These are phyloP conservation scores for Amylocystis lapponica DNA, from an alignment of 768 basidiomycete species.

Conservation along the genomic window DNA sequence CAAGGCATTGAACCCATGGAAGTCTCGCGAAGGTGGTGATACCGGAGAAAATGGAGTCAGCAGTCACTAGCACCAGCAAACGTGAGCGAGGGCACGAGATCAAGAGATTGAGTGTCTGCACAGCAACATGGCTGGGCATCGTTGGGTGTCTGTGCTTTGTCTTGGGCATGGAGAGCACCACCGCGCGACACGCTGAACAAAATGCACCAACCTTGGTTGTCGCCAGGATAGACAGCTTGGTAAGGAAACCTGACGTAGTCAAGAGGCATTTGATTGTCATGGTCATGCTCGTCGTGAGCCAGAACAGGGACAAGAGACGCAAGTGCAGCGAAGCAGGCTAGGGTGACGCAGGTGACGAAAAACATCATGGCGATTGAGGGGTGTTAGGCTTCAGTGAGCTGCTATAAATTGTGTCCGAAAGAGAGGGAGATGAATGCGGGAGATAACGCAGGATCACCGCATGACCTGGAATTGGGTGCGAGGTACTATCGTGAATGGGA, in stretches of 20 bases:
- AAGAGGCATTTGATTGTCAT: conserved; percentile 54
- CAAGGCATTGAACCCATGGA: conserved; percentile 79
- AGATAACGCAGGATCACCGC: conserved; percentile 9
- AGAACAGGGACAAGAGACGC: conserved; percentile 22
- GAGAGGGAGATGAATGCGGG: conserved; percentile 2
- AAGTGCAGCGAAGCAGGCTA: conserved; percentile 11
- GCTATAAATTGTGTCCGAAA: conserved; percentile 1
- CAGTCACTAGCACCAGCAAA: conserved; percentile 47
- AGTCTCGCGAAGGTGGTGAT: conserved; percentile 83
- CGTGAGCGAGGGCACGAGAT: neutral
- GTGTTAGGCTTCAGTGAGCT: neutral
- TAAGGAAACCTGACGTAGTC: conserved; percentile 64
- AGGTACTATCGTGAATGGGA: conserved; percentile 1
- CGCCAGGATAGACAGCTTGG: conserved; percentile 50
- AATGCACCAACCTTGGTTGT: conserved; percentile 46
- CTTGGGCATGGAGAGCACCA: neutral
- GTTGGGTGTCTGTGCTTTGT: too few species aligned
- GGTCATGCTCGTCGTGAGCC: conserved; percentile 33
- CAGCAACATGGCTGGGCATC: too few species aligned
- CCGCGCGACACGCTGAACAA: neutral
- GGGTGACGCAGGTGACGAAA: neutral
- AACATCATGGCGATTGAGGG: neutral
- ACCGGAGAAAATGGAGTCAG: conserved; percentile 77
- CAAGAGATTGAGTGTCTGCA: neutral
- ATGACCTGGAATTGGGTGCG: conserved; percentile 4